Base-by-base conservation (phyloP, 441 rosid species). In the Theobroma grandiflorum region DNA sequence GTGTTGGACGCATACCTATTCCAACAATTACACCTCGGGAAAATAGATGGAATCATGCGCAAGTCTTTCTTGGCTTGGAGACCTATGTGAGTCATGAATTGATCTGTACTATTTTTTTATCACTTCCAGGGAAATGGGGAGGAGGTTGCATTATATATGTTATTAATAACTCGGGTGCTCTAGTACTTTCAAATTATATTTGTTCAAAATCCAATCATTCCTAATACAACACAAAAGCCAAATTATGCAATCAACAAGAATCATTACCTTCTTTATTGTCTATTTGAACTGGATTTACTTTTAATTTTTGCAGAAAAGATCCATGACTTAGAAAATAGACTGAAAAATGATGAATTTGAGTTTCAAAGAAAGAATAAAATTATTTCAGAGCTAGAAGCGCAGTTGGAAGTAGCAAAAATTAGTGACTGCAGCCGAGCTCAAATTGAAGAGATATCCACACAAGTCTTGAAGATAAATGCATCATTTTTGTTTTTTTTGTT, bases 381-480 rank as follows among this genome's bases (percentile, higher is more conserved):
- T 71, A 88, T 93, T 77, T 84, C 89, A 55, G 93, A 89, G 87
- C 88, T 95, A 78, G 88, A 88, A 74, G 86, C 84, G 55, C 83
- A 85, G 83, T 82, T 91, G 82, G 91, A 92, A 76, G 90, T 80
- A 72, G 88, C 83, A 81, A 89, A 83, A 79, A 67, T 86, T 76
- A 79, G 80, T 78, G 85, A 86, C 69, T 77, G 79, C 74, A 52
- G 59, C 72, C 88, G 85, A 81, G 81, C 64, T 78, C 94, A 89
- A 81, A 73, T 90, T 6, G 91, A 91, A 89, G 94, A 90, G 80
- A 95, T 93, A 95, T 95, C 97, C 95, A 42, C 61, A 10, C 37
- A 26, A 76, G 47, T 63, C 31, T 74, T 61, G 18, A 62, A 58
- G 18, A 77, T 55, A 61, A 74, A 53, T 55, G 22, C 42, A 26